Evolutionary conservation across 495 filamentous ascomycete genomes (phyloP), one percentile per base, ranked within the genome.

Genomic region (Aspergillus affinis): DNA sequence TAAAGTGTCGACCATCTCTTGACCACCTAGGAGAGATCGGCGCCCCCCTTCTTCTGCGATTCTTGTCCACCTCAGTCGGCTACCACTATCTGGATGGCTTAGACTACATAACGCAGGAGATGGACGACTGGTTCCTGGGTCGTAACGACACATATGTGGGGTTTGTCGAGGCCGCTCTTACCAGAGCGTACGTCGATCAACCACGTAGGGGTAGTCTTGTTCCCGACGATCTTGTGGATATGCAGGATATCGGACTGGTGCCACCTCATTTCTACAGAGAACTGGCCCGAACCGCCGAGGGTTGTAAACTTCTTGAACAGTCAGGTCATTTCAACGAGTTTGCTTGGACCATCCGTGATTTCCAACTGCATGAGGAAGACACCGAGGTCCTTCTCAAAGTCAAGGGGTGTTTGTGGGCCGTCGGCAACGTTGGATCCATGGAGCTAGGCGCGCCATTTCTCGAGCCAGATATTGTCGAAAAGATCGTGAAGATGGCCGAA

Each of bases 111-210:
- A 94, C 91, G 46, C 92, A 94, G 65, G 95, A 98, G 69, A 98
- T 98, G 94, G 94, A 98, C 68, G 94, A 98, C 72, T 98, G 94
- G 94, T 98, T 97, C 69, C 84, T 90, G 41, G 94, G 95, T 36
- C 86, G 94, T 29, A 98, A 98, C 67, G 93, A 98, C 72, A 87
- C 84, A 46, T 98, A 98, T 71, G 94, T 98, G 51, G 82, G 86
- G 23, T 82, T 97, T n/a, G 91, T 98, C 32, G 94, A 98, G 69
- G 95, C 94, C 19, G 94, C 92, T 57, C 79, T 98, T n/a, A 92
- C 93, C 20, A 85, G 92, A 23, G 91, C 92, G 8, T 91, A 97
- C 59, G 78, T 88, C 20, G 87, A 91, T 36, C 71, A 77, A 51
- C 77, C 78, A 48, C 72, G 75, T 41, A 70, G 78, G 10, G 68